Evolutionary conservation across 2,329 filamentous ascomycete species (phyloP).

Genomic region (Aspergillus clavatus): DNA sequence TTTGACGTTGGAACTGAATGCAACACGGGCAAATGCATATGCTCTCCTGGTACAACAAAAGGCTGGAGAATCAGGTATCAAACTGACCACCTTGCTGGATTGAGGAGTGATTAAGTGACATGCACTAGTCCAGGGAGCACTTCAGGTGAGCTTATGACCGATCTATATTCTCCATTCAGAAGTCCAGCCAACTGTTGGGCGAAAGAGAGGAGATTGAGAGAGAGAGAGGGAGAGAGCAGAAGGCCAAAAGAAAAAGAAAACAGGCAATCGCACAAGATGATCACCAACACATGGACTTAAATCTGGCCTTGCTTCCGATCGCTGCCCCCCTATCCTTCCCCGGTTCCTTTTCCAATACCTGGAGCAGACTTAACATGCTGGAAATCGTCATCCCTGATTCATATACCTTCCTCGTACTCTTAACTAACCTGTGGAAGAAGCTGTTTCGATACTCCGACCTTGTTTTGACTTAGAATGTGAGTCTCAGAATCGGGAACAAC

Average conservation of each 20-base stretch:
- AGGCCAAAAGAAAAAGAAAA: slow-evolving; percentile 11
- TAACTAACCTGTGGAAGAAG: slow-evolving; percentile 9
- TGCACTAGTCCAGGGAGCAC: slow-evolving; percentile 6
- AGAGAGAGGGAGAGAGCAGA: slow-evolving; percentile 3
- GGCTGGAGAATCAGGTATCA: slow-evolving; percentile 19
- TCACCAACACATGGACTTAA: slow-evolving; percentile 30
- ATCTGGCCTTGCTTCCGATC: slow-evolving; percentile 29
- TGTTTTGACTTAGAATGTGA: slow-evolving; percentile 14
- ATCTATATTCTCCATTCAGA: slow-evolving; percentile 4
- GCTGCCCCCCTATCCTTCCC: slow-evolving; percentile 20
- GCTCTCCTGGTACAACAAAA: slow-evolving; percentile 24
- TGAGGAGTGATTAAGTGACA: slow-evolving; percentile 5
- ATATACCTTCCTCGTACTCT: slow-evolving; percentile 12
- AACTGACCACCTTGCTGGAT: slow-evolving; percentile 12
- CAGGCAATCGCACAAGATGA: slow-evolving; percentile 23
- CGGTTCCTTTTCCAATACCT: slow-evolving; percentile 18
- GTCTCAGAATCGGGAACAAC: slow-evolving; percentile 13
- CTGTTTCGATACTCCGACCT: slow-evolving; percentile 5
- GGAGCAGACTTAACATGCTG: slow-evolving; percentile 14
- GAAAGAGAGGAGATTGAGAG: slow-evolving; percentile 10
- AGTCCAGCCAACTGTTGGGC: slow-evolving; percentile 2
- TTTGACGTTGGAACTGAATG: slow-evolving; percentile 20
- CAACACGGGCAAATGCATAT: slow-evolving; percentile 31
- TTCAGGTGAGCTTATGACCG: slow-evolving; percentile 9
- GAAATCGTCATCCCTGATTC: slow-evolving; percentile 18